These are phyloP conservation scores for Silene uniflora DNA, from an alignment of 148 eudicot genomes.

Conservation along the genomic window DNA sequence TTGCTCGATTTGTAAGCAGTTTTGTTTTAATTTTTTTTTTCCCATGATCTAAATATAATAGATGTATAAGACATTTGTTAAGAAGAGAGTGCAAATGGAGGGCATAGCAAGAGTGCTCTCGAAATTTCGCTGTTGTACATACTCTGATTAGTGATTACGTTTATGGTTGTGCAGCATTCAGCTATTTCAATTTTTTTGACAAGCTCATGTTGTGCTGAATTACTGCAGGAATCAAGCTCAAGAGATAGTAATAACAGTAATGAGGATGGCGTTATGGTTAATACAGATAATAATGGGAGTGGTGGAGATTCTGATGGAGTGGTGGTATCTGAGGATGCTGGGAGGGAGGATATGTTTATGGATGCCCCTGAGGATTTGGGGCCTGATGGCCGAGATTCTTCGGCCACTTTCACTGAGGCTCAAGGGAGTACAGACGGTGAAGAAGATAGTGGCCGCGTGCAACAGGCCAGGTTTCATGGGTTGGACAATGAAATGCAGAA, in stretches of 20 bases:
- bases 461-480: conserved; percentile 35
- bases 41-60: too few species aligned
- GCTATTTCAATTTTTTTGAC: neutral
- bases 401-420: conserved; percentile 40
- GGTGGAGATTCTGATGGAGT: conserved; percentile 53
- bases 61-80: neutral
- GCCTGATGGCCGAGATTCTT: conserved; percentile 45
- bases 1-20: too few species aligned
- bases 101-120: neutral
- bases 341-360: conserved; percentile 83
- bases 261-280: conserved; percentile 50
- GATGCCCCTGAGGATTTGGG: conserved; percentile 90
- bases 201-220: conserved; percentile 6
- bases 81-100: neutral
- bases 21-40: too few species aligned
- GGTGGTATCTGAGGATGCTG: conserved; percentile 69
- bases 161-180: neutral
- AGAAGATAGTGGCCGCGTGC: conserved; percentile 30
- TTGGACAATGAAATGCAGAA: conserved; percentile 53
- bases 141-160: neutral
- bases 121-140: neutral
- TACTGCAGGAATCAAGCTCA: conserved; percentile 39
- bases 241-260: conserved; percentile 36
- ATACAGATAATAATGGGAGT: conserved; percentile 41
- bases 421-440: conserved; percentile 45